Evolutionary conservation across 2,329 filamentous ascomycete species (phyloP).

Genomic region (Coniochaeta prunicola): DNA sequence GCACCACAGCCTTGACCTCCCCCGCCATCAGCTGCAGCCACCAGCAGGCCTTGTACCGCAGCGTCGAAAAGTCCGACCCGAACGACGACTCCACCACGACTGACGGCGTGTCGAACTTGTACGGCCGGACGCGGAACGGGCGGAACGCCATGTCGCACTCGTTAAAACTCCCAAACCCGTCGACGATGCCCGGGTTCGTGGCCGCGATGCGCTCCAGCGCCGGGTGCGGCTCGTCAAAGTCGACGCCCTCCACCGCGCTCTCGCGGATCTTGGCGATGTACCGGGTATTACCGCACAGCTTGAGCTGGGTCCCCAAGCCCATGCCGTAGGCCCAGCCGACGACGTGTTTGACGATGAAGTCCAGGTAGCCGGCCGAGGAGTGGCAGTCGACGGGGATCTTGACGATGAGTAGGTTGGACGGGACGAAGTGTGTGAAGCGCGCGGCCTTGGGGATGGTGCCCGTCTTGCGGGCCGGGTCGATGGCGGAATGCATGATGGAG

Average conservation of each 20-base stretch:
- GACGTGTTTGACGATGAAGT: not conserved
- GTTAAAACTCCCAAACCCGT: not conserved
- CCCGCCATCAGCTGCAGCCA: not conserved
- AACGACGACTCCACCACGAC: not conserved
- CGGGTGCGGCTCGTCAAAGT: not conserved
- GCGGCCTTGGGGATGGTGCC: not conserved
- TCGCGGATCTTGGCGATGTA: not conserved
- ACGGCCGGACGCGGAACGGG: not conserved
- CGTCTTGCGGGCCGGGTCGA: not conserved
- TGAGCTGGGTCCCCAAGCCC: not conserved
- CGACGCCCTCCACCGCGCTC: not conserved
- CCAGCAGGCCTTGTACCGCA: slow-evolving; percentile 1
- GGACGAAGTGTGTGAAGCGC: slow-evolving; percentile 1
- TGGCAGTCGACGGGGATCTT: not conserved
- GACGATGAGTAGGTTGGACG: not conserved
- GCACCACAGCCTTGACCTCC: not conserved
- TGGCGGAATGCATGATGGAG: not conserved
- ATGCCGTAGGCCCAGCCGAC: not conserved
- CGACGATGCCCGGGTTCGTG: not conserved
- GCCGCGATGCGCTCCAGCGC: not conserved
- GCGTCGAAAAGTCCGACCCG: not conserved
- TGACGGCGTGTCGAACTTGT: not conserved
- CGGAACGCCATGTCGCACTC: not conserved
- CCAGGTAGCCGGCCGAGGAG: not conserved
- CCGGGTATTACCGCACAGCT: not conserved